Evolutionary conservation across 352 stramenopile genomes (phyloP), one percentile per base, ranked within the genome.

Genomic region (Phytophthora colocasiae): DNA sequence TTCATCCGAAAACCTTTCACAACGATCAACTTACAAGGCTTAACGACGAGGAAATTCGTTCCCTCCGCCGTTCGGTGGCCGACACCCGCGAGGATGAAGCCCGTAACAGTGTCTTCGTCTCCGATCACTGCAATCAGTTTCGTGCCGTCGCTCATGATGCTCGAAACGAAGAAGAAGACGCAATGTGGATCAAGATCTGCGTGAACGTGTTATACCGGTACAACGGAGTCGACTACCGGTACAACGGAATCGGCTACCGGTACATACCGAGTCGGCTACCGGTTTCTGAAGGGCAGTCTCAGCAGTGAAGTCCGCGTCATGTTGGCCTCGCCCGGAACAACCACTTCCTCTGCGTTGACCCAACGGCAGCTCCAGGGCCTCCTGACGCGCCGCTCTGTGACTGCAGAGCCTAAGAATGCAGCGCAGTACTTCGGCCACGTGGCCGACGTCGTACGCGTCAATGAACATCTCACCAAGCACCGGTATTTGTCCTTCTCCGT

Each of bases 31-130:
- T 80, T 85, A 91, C 97, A 91, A 11, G 87, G 80, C 69, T 98
- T 99, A 43, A 99, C 97, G 55, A 98, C 96, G 32, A 99, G 88
- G 67, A 99, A 99, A 83, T 99, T 99, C 59, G 89, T 95, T 34
- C 91, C 93, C 60, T 98, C 83, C 36, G 95, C 90, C 36, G 94
- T 99, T 61, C 97, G 89, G 71, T 99, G 96, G 46, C 97, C 97
- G 27, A 99, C 78, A 53, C 97, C 97, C 32, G 97, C 97, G 29
- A 99, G 91, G 54, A 99, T 93, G 80, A 99, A 99, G 36, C 97
- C 97, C 57, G 96, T 99, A 52, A 99, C 97, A 8, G 97, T 99
- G 75, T 99, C 97, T 90, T 99, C 89, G 70, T 97, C 89, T 53
- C 89, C 89, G 52, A 97, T 97, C 56, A 97, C 89, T 19, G 74